Evolutionary conservation across 2,329 filamentous ascomycete species (phyloP).

Genomic region (Diaporthe citriasiana): DNA sequence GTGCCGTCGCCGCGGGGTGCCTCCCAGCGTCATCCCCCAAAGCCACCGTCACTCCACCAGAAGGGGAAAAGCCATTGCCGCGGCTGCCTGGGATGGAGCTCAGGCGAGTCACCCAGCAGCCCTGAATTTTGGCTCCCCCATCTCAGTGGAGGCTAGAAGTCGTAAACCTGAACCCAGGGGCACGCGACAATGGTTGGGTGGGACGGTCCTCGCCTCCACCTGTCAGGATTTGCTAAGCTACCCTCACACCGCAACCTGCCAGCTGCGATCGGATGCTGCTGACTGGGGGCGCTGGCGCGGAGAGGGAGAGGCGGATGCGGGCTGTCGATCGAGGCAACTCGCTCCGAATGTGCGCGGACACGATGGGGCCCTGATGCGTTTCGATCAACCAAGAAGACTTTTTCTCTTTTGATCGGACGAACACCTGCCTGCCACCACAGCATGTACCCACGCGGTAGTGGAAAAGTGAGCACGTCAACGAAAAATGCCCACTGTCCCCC

Average conservation of each 20-base stretch:
- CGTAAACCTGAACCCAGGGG: conserved; percentile 17
- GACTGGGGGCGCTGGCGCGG: neutral
- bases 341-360: neutral
- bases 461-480: neutral
- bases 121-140: neutral
- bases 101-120: neutral
- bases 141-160: neutral
- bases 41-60: neutral
- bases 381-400: neutral
- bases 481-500: neutral
- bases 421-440: neutral
- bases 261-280: conserved; percentile 18
- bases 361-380: neutral
- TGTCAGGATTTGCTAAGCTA: conserved; percentile 11
- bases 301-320: neutral
- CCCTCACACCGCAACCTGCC: neutral
- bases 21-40: neutral
- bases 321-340: conserved; percentile 3
- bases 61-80: neutral
- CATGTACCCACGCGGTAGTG: neutral
- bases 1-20: neutral
- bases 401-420: neutral
- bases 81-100: conserved; percentile 2
- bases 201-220: conserved; percentile 22
- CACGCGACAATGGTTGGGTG: conserved; percentile 17